Conservation (phyloP, 2,329 filamentous ascomycete species). For the Sporothrix protearum region DNA sequence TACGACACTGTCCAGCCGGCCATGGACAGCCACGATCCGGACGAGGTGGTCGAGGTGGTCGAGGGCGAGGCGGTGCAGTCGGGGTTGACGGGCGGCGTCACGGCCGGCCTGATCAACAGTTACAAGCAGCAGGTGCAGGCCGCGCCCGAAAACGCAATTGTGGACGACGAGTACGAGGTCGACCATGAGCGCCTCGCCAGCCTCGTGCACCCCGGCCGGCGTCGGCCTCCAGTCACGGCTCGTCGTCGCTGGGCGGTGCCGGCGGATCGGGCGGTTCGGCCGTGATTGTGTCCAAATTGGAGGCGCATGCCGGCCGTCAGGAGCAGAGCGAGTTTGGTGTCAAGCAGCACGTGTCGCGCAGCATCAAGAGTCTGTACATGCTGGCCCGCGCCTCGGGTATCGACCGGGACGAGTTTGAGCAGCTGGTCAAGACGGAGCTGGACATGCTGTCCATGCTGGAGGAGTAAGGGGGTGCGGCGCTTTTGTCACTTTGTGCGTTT, state of each 20-base stretch:
- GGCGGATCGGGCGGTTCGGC: conserved; percentile 47
- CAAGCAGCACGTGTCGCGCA: conserved; percentile 73
- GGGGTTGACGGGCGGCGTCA: conserved; percentile 27
- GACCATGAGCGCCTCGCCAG: conserved; percentile 39
- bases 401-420: conserved; percentile 69
- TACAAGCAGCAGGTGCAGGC: background rate
- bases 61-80: conserved; percentile 37
- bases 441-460: conserved; percentile 68
- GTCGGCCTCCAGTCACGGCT: conserved; percentile 56
- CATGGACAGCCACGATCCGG: conserved; percentile 77
- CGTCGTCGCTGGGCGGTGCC: conserved; percentile 40
- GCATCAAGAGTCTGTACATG: conserved; percentile 71
- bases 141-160: conserved; percentile 21
- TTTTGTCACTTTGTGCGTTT: no score
- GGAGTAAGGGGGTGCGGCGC: conserved; percentile 41
- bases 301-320: conserved; percentile 53
- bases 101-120: background rate
- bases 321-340: conserved; percentile 68
- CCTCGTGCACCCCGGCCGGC: conserved; percentile 54
- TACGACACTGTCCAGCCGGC: conserved; percentile 77
- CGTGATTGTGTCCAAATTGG: conserved; percentile 58
- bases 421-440: conserved; percentile 66
- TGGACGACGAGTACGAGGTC: conserved; percentile 35
- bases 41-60: conserved; percentile 57
- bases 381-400: conserved; percentile 69